Base-by-base conservation (phyloP, 768 basidiomycete genomes). In the Boletus tomentosulus region DNA sequence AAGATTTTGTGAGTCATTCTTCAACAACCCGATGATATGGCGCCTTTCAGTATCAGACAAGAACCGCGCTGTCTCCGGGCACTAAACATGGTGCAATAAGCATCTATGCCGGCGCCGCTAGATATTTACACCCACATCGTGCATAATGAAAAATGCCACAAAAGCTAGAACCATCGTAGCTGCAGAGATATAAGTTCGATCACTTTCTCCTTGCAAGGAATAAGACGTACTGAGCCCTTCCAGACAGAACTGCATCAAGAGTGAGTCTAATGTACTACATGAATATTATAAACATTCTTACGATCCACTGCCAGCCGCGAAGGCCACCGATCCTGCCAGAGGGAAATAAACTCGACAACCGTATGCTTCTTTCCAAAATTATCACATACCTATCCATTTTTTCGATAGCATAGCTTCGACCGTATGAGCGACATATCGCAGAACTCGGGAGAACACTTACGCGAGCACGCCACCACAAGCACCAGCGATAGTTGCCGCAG, bases 241-340 rank as follows among this genome's bases (percentile, higher is more conserved):
- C 16, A 51, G 43, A 28, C 50, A 51, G 27, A 51, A 51, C 50
- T 51, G 16, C 41, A 24, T n/a, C 33, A 10, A 13, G 4, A 43
- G 34, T 37, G 24, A 45, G 42, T 45, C 3, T 7, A 7, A 13
- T 22, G 25, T 1, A 4, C 7, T 11, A 35, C 25, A 19, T 9
- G 4, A 19, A 13, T 15, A 1, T 24, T 45, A 13, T 24, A 27
- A 19, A 45, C 13, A 4, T 28, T 16, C 42, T 51, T 45, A 51
- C 50, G n/a, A 51, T 51, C 50, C 50, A 51, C 8, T 51, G 50
- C 50, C 50, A 51, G 5, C 50, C 50, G 37, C 15, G 50, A 45
- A 51, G 34, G 27, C 50, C 50, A 27, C 42, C 43, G 8, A 51
- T 51, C 10, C 50, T 51, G 34, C 15, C 6, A 51, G 22, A 11